A percentile compares a stretch with the other conserved stretches of the same genome.
phyloP scores from a whole-genome alignment of 495 filamentous ascomycete genomes.

The Tetracladium setigerum region DNA sequence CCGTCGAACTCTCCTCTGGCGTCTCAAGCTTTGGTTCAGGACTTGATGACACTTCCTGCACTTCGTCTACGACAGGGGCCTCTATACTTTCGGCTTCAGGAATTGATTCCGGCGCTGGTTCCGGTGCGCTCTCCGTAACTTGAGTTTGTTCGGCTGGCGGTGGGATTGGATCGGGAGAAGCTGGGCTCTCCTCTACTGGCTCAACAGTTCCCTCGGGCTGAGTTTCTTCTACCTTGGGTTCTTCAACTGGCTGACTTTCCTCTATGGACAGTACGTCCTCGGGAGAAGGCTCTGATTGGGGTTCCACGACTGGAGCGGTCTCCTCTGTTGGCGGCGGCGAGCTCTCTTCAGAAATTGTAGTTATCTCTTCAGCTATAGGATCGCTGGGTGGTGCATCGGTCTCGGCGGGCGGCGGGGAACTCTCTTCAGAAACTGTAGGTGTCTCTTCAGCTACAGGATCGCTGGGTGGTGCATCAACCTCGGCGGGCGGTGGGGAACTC shows the following conservation, averaged over 20 bases:
- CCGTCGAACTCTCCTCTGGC: background rate
- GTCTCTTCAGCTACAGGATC: conserved; percentile 8
- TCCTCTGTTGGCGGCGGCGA: background rate
- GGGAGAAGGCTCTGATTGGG: conserved; percentile 2
- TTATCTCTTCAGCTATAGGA: background rate
- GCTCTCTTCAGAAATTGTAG: background rate
- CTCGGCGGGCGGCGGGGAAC: conserved; percentile 1
- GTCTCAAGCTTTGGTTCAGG: background rate
- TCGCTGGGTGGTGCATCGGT: background rate
- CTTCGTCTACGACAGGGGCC: background rate
- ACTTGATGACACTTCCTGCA: background rate
- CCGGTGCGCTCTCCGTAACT: background rate
- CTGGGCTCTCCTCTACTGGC: background rate
- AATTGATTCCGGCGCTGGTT: background rate
- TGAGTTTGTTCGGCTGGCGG: background rate
- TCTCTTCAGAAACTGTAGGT: conserved; percentile 8
- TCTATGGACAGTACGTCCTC: conserved; percentile 4
- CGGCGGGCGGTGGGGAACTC: background rate
- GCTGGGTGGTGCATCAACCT: background rate
- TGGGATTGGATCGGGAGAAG: background rate
- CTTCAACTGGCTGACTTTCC: conserved; percentile 3
- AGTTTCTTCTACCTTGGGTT: conserved; percentile 3
- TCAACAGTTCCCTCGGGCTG: background rate
- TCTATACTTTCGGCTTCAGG: background rate
- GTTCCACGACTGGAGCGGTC: background rate